These are phyloP conservation scores for Petunia hybrid DNA, from an alignment of 305 asterid species.

Conservation along the genomic window DNA sequence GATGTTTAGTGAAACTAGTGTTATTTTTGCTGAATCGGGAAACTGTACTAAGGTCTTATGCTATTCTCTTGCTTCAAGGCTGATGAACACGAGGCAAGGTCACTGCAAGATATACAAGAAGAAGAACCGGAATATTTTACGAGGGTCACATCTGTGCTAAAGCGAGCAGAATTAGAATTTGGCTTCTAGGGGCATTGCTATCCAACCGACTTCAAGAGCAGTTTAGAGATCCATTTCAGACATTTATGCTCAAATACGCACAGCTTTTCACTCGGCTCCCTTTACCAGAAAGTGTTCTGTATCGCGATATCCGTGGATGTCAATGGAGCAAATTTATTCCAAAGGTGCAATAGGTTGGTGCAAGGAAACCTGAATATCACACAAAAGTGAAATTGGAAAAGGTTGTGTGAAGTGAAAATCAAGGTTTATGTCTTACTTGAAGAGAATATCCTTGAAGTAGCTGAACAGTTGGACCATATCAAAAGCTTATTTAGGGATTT, in stretches of 20 bases:
- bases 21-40: neutral
- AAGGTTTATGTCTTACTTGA: slow-evolving; percentile 15
- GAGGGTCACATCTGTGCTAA: slow-evolving; percentile 78
- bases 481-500: slow-evolving; percentile 20
- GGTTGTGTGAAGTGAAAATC: slow-evolving; percentile 12
- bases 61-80: slow-evolving; percentile 55
- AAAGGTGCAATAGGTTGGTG: slow-evolving; percentile 5
- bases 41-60: neutral
- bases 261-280: neutral
- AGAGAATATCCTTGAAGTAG: slow-evolving; percentile 25
- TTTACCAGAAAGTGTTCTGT: neutral
- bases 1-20: neutral
- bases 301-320: neutral
- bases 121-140: slow-evolving; percentile 72
- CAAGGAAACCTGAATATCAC: slow-evolving; percentile 11
- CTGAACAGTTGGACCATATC: slow-evolving; percentile 26
- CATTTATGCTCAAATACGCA: neutral
- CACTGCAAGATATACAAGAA: slow-evolving; percentile 72
- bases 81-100: slow-evolving; percentile 82
- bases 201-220: neutral
- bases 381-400: slow-evolving; percentile 2
- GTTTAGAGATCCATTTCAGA: neutral
- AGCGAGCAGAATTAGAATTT: slow-evolving; percentile 75
- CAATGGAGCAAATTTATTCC: neutral
- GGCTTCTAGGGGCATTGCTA: slow-evolving; percentile 39